Base-by-base conservation (phyloP, 2,329 filamentous ascomycete species). In the Leptodontidium sp. region DNA sequence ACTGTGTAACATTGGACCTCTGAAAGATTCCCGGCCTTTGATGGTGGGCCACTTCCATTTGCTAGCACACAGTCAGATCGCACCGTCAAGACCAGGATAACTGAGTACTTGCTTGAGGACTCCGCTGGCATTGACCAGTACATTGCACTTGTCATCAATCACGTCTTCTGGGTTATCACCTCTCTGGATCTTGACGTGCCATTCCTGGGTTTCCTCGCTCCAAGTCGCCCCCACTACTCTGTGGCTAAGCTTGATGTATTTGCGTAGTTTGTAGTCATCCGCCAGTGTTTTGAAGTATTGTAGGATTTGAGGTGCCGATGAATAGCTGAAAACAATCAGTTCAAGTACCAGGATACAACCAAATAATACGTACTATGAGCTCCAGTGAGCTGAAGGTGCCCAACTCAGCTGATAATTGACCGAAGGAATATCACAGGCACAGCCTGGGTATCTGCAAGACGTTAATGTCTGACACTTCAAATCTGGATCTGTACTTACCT, bases 391-490 rank as follows among this genome's bases (percentile, higher is more conserved):
- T 15, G 66, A 68, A 62, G 64, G 64, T 59, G 59, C 66, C 64
- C 59, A 68, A 14, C 58, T 67, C 26, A 67, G 62, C 24, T 70
- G 66, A 64, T 82, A 85, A 77, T 88, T 88, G 1, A 70, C 65
- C 26, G 68, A 69, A 35, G 68, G 71, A 43, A 71, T 72, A 61
- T 72, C 70, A 45, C 85, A 88, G 64, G 82, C 81, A 71, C 85
- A 87, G 14, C 86, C 86, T 0, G 86, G 86, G 70, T 88, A 89
- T 80, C 68, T 65, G 74, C 87, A 15, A 26, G 17, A 4, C 6
- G 14, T 57, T 57, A 57, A 32, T 21, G 12, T 57, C 26, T 14
- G 26, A 7, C 5, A 15, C 7, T 24, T 17, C 52, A 9, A 17
- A 8, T 26, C 29, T 15, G 21, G 52, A 57, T 35, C 2, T 17